phyloP scores from a whole-genome alignment of 1,139 yeast genomes.

The Hanseniaspora uvarum region DNA sequence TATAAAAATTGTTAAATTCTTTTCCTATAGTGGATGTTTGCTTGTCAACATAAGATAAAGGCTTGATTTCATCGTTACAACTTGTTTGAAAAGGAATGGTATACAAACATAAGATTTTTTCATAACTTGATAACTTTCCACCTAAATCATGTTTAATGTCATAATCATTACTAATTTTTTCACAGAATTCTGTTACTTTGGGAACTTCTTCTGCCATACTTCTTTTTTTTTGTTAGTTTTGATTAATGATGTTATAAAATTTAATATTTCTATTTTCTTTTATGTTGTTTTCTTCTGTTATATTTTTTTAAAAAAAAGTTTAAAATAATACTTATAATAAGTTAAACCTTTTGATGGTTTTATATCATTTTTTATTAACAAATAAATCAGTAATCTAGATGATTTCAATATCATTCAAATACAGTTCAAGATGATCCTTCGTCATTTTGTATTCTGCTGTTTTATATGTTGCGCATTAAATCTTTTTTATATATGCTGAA shows the following conservation, averaged over 20 bases:
- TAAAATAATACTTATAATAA: not conserved
- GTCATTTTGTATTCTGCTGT: too few relatives aligned
- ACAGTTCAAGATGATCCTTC: too few relatives aligned
- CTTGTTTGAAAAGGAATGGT: not conserved
- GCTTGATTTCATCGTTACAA: not conserved
- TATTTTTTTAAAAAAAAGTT: not conserved
- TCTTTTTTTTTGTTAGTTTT: too few relatives aligned
- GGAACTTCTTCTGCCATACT: not conserved
- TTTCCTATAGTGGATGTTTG: conserved; percentile 11
- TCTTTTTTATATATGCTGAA: too few relatives aligned
- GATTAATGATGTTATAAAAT: not conserved
- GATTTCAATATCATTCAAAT: too few relatives aligned
- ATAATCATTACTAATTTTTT: conserved; percentile 10
- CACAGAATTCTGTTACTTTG: not conserved
- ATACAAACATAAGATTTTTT: conserved; percentile 11
- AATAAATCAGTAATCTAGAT: too few relatives aligned
- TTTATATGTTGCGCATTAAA: too few relatives aligned
- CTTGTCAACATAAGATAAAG: conserved; percentile 9
- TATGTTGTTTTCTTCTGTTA: not conserved
- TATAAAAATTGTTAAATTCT: conserved; percentile 4
- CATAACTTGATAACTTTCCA: conserved; percentile 7
- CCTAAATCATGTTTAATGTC: not conserved
- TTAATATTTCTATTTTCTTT: not conserved
- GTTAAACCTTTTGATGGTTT: not conserved
- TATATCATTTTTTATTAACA: not conserved